These are phyloP conservation scores for Globisporangium abappressorium DNA, from an alignment of 352 stramenopile species.

Conservation along the genomic window DNA sequence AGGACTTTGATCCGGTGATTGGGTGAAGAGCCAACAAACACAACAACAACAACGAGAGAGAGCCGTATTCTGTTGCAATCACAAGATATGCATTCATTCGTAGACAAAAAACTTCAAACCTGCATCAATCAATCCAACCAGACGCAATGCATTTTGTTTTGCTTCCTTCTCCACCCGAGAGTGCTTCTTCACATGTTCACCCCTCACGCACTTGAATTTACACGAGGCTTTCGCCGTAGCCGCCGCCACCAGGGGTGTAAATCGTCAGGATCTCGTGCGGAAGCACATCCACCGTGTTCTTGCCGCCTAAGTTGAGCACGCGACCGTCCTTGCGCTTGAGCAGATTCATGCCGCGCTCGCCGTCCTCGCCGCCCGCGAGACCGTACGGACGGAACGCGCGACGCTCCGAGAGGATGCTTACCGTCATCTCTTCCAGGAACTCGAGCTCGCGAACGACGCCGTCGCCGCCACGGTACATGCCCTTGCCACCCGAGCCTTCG, in stretches of 20 bases:
- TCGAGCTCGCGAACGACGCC: slow-evolving; percentile 96
- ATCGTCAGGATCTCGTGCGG: slow-evolving; percentile 94
- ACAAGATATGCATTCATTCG: neutral
- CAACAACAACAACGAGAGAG: neutral
- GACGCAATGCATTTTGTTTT: neutral
- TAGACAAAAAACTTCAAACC: neutral
- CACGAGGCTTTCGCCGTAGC: slow-evolving; percentile 64
- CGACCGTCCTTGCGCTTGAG: slow-evolving; percentile 71
- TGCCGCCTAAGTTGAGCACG: slow-evolving; percentile 83
- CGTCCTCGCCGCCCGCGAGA: slow-evolving; percentile 89
- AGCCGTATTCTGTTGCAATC: neutral
- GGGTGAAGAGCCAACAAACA: neutral
- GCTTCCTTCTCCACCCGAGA: slow-evolving; percentile 13
- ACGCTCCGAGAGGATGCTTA: slow-evolving; percentile 97
- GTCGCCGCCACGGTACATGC: slow-evolving; percentile 91
- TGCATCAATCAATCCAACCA: slow-evolving; percentile 1
- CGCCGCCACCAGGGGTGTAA: slow-evolving; percentile 95
- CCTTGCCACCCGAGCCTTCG: slow-evolving; percentile 87
- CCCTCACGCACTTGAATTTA: neutral
- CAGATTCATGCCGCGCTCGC: slow-evolving; percentile 92
- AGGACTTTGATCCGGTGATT: slow-evolving; percentile 17
- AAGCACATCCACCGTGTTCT: slow-evolving; percentile 93
- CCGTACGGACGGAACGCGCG: slow-evolving; percentile 95
- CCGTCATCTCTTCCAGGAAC: slow-evolving; percentile 92
- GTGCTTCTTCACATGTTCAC: neutral